Percentiles rank a stretch among this genome's conserved stretches.
phyloP scores from a whole-genome alignment of 228 moss, liverwort and hornwort species.

The Sphagnum magellanicum region DNA sequence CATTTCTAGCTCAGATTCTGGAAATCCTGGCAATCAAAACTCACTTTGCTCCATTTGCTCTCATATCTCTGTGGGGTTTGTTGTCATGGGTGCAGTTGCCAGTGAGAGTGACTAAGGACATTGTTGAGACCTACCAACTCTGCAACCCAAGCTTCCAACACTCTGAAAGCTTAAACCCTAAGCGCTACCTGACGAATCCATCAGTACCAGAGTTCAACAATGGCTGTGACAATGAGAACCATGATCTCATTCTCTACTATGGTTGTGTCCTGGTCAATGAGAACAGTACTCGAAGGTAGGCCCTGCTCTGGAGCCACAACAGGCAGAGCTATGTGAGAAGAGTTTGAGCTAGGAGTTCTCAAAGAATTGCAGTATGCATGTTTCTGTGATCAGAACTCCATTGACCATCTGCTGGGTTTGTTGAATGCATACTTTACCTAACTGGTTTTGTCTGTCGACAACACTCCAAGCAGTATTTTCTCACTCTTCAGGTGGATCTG shows the following conservation, averaged over 20 bases:
- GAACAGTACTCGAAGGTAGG: slow-evolving; percentile 69
- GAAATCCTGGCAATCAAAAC: too few relatives aligned
- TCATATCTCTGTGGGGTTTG: too few relatives aligned
- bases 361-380: neutral
- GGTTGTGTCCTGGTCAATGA: slow-evolving; percentile 61
- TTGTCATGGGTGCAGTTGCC: slow-evolving; percentile 49
- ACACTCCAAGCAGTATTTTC: too few relatives aligned
- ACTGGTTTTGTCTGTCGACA: neutral
- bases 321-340: neutral
- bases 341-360: neutral
- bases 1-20: too few relatives aligned
- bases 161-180: slow-evolving; percentile 58
- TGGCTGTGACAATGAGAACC: slow-evolving; percentile 70
- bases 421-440: neutral
- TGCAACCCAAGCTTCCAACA: slow-evolving; percentile 75
- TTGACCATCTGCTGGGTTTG: neutral
- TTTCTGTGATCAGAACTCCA: neutral
- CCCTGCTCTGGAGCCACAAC: neutral
- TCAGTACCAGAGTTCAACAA: slow-evolving; percentile 53
- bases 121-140: slow-evolving; percentile 64
- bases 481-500: too few relatives aligned
- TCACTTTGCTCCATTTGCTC: too few relatives aligned
- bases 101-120: slow-evolving; percentile 65
- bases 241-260: slow-evolving; percentile 77
- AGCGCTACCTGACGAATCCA: slow-evolving; percentile 71